Conservation (phyloP, 2,329 filamentous ascomycete genomes). For the Coniosporium tulheliwenetii region DNA sequence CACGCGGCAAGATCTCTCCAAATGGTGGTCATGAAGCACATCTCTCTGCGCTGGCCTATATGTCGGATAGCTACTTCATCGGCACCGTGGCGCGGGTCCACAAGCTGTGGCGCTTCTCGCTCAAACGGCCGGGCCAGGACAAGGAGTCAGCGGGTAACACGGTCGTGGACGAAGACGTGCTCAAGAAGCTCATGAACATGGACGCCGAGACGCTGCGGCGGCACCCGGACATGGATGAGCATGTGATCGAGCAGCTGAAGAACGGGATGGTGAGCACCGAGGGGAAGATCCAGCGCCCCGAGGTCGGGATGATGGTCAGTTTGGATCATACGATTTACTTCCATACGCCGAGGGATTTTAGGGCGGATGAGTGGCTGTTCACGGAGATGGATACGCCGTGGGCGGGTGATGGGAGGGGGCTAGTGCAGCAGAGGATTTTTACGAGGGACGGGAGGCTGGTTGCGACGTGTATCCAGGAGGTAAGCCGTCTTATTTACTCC, state of each 20-base stretch:
- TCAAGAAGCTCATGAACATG: constrained; percentile 28
- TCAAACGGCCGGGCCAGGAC: constrained; percentile 4
- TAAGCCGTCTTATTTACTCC: constrained; percentile 6
- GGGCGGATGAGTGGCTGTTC: constrained; percentile 58
- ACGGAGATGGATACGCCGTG: constrained; percentile 68
- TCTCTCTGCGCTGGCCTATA: constrained; percentile 77
- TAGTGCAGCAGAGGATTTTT: constrained; percentile 64
- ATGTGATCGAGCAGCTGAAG: constrained; percentile 35
- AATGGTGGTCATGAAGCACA: constrained; percentile 66
- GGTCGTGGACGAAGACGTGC: constrained; percentile 23
- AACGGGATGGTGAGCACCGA: constrained; percentile 30
- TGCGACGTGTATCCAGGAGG: constrained; percentile 71
- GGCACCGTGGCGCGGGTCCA: constrained; percentile 74
- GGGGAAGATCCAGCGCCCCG: constrained; percentile 35
- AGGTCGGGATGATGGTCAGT: constrained; percentile 73
- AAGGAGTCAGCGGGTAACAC: constrained; percentile 5
- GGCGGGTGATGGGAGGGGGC: constrained; percentile 60
- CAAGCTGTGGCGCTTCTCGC: constrained; percentile 57
- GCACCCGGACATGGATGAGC: constrained; percentile 28
- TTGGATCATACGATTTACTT: constrained; percentile 54
- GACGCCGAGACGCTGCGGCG: constrained; percentile 25
- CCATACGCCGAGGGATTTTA: constrained; percentile 32
- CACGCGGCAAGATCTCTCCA: constrained; percentile 56
- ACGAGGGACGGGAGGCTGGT: constrained; percentile 54
- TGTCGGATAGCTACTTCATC: constrained; percentile 87